These are phyloP conservation scores for Rhynchosporium graminicola DNA, from an alignment of 2,329 filamentous ascomycete genomes.

Conservation along the genomic window DNA sequence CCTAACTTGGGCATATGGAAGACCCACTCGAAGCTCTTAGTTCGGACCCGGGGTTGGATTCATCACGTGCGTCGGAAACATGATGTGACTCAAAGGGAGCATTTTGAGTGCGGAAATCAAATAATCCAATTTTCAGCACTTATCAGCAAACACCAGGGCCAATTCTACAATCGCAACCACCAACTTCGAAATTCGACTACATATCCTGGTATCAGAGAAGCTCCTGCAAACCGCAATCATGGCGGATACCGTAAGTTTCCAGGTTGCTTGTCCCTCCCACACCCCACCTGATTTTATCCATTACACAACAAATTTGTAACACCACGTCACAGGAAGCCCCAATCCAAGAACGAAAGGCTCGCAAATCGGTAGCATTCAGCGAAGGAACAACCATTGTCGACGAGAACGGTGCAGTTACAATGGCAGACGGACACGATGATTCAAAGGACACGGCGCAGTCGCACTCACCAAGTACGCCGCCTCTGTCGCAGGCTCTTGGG, in stretches of 20 bases:
- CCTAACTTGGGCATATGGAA: conserved; percentile 6
- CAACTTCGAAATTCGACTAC: conserved; percentile 1
- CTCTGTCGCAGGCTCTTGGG: conserved; percentile 54
- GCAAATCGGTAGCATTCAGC: conserved; percentile 93
- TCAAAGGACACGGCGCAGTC: conserved; percentile 80
- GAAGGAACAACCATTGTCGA: conserved; percentile 86
- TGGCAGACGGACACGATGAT: conserved; percentile 68
- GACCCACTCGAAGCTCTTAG: conserved; percentile 3
- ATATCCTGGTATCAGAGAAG: conserved; percentile 5
- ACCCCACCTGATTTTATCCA: conserved; percentile 28
- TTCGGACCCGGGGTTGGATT: background rate
- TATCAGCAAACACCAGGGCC: conserved; percentile 15
- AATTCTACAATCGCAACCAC: background rate
- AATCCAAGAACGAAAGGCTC: conserved; percentile 63
- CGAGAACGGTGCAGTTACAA: conserved; percentile 81
- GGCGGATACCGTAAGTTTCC: conserved; percentile 47
- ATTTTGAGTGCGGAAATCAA: conserved; percentile 17
- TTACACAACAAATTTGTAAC: conserved; percentile 30
- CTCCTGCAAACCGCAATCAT: conserved; percentile 48
- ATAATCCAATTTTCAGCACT: conserved; percentile 11
- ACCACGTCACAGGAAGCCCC: conserved; percentile 33
- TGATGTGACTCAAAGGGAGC: conserved; percentile 21
- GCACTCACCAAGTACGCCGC: conserved; percentile 70
- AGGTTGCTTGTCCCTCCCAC: conserved; percentile 16
- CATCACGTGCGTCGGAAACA: background rate